Evolutionary conservation across 139 green algal genomes (phyloP).

Genomic region (Picochlorum sp.): DNA sequence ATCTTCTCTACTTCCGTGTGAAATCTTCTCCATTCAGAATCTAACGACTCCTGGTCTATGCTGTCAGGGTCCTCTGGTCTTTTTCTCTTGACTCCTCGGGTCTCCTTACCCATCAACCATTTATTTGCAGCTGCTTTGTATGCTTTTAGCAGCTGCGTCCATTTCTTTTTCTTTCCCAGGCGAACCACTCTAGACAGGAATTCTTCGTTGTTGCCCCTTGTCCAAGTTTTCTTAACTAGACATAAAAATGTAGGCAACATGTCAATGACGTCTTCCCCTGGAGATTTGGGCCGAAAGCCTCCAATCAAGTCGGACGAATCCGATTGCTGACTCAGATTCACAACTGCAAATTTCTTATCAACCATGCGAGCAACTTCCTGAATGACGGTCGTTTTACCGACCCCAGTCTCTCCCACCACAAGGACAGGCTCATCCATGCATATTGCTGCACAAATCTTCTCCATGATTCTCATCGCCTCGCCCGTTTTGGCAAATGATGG

Average conservation of each 20-base stretch:
- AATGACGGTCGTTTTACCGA: slow-evolving; percentile 92
- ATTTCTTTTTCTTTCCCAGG: slow-evolving; percentile 73
- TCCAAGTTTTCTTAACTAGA: slow-evolving; percentile 54
- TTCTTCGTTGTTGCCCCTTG: slow-evolving; percentile 73
- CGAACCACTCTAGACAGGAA: slow-evolving; percentile 61
- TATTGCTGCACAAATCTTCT: slow-evolving; percentile 67
- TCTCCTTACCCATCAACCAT: slow-evolving; percentile 9
- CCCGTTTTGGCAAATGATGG: slow-evolving; percentile 72
- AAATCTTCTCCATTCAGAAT: slow-evolving; percentile 61
- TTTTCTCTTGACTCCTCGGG: slow-evolving; percentile 9
- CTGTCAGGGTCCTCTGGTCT: slow-evolving; percentile 9
- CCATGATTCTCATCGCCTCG: slow-evolving; percentile 77
- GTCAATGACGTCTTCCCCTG: slow-evolving; percentile 56
- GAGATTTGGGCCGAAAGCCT: slow-evolving; percentile 86
- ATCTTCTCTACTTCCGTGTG: slow-evolving; percentile 49
- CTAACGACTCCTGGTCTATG: slow-evolving; percentile 13
- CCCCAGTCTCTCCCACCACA: slow-evolving; percentile 98
- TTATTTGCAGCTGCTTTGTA: slow-evolving; percentile 66
- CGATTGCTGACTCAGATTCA: slow-evolving; percentile 97
- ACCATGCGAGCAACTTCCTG: slow-evolving; percentile 62
- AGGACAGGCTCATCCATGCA: slow-evolving; percentile 73
- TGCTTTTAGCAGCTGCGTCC: slow-evolving; percentile 74
- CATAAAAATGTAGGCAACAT: slow-evolving; percentile 58
- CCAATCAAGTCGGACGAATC: slow-evolving; percentile 92
- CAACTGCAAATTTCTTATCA: slow-evolving; percentile 67